Conservation (phyloP, 805 yeast species). For the Yamadazyma paraphyllophila region DNA sequence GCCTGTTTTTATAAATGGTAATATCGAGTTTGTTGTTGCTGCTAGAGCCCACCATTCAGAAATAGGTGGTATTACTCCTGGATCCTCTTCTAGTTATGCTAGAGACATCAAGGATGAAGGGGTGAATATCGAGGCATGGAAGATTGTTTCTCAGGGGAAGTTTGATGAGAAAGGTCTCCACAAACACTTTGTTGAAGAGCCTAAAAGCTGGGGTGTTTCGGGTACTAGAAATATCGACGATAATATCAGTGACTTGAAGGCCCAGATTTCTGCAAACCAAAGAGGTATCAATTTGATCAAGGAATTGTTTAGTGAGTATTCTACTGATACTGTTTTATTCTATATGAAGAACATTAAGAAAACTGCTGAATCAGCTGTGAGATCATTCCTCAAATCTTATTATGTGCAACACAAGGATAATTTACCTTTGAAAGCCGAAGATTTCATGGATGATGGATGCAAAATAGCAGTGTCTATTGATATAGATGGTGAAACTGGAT, state of each 20-base stretch:
- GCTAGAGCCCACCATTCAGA: constrained; percentile 25
- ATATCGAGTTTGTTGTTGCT: constrained; percentile 18
- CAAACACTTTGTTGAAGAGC: constrained; percentile 17
- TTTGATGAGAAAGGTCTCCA: constrained; percentile 19
- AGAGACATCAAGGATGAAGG: constrained; percentile 22
- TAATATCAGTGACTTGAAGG: constrained; percentile 57
- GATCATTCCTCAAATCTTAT: constrained; percentile 25
- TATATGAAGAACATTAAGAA: constrained; percentile 83
- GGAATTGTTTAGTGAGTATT: constrained; percentile 58
- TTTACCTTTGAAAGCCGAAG: constrained; percentile 21
- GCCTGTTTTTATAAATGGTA: constrained; percentile 20
- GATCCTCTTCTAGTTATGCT: constrained; percentile 19
- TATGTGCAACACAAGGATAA: constrained; percentile 42
- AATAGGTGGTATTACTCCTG: constrained; percentile 22
- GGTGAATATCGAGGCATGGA: constrained; percentile 20
- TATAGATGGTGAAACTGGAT: constrained; percentile 19
- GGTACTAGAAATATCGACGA: constrained; percentile 22
- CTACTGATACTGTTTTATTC: constrained; percentile 54
- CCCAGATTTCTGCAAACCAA: constrained; percentile 84
- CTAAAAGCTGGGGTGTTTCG: constrained; percentile 19
- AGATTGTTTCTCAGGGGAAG: constrained; percentile 16
- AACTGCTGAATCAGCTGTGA: constrained; percentile 75
- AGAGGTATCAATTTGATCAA: constrained; percentile 70
- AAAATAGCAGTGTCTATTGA: constrained; percentile 17
- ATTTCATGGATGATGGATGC: constrained; percentile 20